Percentiles rank a stretch among this genome's conserved stretches.
These are phyloP conservation scores for Malus domestica DNA, from an alignment of 306 rosid genomes.

Conservation along the genomic window ASM211411v1 NC_041792.1:22553407-22553906, in stretches of 20 bases:
- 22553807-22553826: constrained; percentile 54
- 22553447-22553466: background rate
- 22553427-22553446: background rate
- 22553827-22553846: constrained; percentile 50
- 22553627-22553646: no score
- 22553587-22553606: no score
- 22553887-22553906: constrained; percentile 53
- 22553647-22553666: no score
- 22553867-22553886: constrained; percentile 58
- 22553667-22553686: constrained; percentile 1
- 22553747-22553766: constrained; percentile 2
- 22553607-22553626: no score
- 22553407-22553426: background rate
- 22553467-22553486: background rate
- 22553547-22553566: no score
- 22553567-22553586: no score
- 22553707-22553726: background rate
- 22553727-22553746: background rate
- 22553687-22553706: constrained; percentile 26
- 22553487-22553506: no score
- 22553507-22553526: no score
- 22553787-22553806: constrained; percentile 67
- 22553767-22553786: background rate
- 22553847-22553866: constrained; percentile 52
- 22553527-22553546: no score